phyloP scores from a whole-genome alignment of 805 yeast genomes.

The Saturnispora bothae region DNA sequence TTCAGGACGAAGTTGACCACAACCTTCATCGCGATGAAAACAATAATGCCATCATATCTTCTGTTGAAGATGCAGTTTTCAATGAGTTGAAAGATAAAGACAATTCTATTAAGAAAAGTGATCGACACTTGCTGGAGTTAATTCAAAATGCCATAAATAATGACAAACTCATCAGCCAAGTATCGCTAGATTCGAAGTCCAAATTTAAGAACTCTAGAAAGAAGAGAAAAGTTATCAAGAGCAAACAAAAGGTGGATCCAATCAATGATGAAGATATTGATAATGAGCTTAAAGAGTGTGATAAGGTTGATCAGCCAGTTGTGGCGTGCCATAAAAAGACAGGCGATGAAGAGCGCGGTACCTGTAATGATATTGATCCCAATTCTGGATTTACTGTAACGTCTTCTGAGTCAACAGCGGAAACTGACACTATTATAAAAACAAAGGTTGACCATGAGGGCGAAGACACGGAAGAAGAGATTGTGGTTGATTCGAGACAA shows the following conservation, averaged over 20 bases:
- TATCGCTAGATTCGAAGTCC: not conserved
- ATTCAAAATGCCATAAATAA: constrained; percentile 8
- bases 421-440: not conserved
- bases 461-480: not conserved
- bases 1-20: constrained; percentile 10
- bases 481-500: not conserved
- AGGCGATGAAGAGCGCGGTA: not conserved
- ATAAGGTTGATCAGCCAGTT: constrained; percentile 1
- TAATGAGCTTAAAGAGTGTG: not conserved
- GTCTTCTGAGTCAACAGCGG: not conserved
- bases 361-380: not conserved
- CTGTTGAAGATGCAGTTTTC: constrained; percentile 24
- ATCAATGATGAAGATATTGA: not conserved
- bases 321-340: too few relatives aligned
- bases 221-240: not conserved
- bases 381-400: not conserved
- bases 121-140: constrained; percentile 1
- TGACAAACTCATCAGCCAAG: not conserved
- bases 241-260: not conserved
- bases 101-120: constrained; percentile 1
- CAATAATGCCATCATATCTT: constrained; percentile 12
- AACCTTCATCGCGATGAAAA: constrained; percentile 10
- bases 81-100: not conserved
- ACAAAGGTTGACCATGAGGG: not conserved
- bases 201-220: not conserved